Percentiles rank a stretch among this genome's conserved stretches.
These are phyloP conservation scores for Populus simonii DNA, from an alignment of 345 rosid genomes.

Conservation along the genomic window DNA sequence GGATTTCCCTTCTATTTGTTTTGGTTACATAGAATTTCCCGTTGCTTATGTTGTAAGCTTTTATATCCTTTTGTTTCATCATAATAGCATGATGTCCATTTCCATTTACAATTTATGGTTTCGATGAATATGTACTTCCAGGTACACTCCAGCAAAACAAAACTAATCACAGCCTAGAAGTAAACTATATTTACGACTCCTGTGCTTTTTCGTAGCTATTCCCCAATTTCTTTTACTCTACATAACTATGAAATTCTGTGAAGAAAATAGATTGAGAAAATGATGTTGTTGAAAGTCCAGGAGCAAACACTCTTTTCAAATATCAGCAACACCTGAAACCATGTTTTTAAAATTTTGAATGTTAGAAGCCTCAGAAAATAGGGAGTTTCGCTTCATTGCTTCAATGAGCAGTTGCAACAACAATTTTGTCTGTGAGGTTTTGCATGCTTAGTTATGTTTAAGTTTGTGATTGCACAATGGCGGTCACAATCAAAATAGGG, in stretches of 20 bases:
- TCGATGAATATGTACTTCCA: not conserved
- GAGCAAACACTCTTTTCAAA: not conserved
- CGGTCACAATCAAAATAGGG: not conserved
- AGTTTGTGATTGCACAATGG: not conserved
- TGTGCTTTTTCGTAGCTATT: not conserved
- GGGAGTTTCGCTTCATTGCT: not conserved
- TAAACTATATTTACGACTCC: not conserved
- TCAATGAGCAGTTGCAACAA: not conserved
- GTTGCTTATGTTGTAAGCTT: not conserved
- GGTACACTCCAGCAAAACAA: not conserved
- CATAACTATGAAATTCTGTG: not conserved
- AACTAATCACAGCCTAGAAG: not conserved
- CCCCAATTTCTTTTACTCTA: not conserved
- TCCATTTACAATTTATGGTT: not conserved
- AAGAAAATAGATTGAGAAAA: not conserved
- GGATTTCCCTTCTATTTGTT: not conserved
- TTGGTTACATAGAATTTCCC: not conserved
- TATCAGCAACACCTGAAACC: not conserved
- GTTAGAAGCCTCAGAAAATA: not conserved
- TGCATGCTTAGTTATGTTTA: not conserved
- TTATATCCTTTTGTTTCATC: not conserved
- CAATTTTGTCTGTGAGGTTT: not conserved
- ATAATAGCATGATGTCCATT: not conserved
- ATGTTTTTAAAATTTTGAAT: not conserved
- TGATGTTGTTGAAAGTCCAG: not conserved